Base-by-base conservation (phyloP, 140 eudicot species). In the Ambrosia hybrid region DNA sequence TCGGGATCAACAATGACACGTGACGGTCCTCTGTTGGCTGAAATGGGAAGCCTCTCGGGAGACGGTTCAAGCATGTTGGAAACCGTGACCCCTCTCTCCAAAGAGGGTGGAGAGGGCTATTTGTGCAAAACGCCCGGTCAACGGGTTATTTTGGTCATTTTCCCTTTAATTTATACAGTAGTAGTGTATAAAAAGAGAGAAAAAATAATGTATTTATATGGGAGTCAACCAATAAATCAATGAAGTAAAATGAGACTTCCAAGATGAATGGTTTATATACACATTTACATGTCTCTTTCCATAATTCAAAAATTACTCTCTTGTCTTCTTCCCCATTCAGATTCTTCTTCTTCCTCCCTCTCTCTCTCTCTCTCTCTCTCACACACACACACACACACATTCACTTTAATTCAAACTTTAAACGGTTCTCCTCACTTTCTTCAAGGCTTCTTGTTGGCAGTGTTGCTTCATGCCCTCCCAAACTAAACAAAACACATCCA, bases 391-490 rank as follows among this genome's bases (percentile, higher is more conserved):
- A 3, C 75, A 76, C 52, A 76, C 49, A 65, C 3, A 48, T 21
- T 61, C 57, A 76, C 81, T 81, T 81, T 81, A 81, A 76, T 81
- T 76, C 81, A 76, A 81, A 81, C 75, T 76, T 70, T 15, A 62
- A 70, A 52, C 52, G 57, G 48, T 53, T 38, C 36, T 67, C 52
- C 81, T 63, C 81, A 46, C 81, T 71, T 57, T 38, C 77, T 75
- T 80, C 84, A 70, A 76, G 84, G 84, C 77, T 80, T 74, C 80
- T 80, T 69, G 80, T 75, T 75, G 71, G 17, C 77, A 69, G 74
- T 62, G 70, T 21, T 21, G 26, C 26, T 21, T 21, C 26, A 21
- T 21, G 26, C 26, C 26, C 26, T 21, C 26, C 26, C 26, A 21
- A 21, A 21, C 26, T 75, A 67, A 15, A 56, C 9, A 48, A 48